Evolutionary conservation across 495 filamentous ascomycete genomes (phyloP).

Genomic region (Lasiosphaeris hirsuta): DNA sequence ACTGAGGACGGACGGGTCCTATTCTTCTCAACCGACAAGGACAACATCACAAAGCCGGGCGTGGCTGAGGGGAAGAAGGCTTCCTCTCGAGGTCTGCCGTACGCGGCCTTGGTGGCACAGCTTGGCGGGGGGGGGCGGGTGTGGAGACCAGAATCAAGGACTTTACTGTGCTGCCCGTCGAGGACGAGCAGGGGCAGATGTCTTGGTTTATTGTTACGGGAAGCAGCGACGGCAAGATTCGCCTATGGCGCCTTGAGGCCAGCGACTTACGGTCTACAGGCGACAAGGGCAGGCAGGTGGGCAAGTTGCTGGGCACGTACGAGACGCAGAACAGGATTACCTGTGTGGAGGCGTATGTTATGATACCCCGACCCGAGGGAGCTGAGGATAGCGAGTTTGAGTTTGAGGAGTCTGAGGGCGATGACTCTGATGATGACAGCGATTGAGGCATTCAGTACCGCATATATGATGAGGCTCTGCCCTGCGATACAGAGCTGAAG

Average conservation of each 20-base stretch:
- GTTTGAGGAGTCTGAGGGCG: slow-evolving; percentile 39
- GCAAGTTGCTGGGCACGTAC: slow-evolving; percentile 70
- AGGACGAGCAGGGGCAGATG: slow-evolving; percentile 36
- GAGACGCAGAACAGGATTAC: slow-evolving; percentile 88
- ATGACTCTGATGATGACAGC: slow-evolving; percentile 41
- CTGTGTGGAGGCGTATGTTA: slow-evolving; percentile 80
- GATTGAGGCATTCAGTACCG: slow-evolving; percentile 21
- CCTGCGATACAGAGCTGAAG: too few species aligned
- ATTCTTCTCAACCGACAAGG: slow-evolving; percentile 68
- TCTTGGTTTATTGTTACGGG: slow-evolving; percentile 64
- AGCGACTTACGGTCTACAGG: slow-evolving; percentile 37
- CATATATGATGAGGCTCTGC: too few species aligned
- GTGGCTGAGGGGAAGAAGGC: slow-evolving; percentile 18
- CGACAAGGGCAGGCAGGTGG: slow-evolving; percentile 54
- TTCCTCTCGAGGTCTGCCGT: slow-evolving; percentile 30
- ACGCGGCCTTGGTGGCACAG: slow-evolving; percentile 62
- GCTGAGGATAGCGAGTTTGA: slow-evolving; percentile 49
- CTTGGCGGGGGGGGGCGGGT: slow-evolving; percentile 69
- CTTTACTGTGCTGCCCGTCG: slow-evolving; percentile 61
- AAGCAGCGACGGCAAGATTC: slow-evolving; percentile 77
- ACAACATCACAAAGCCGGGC: slow-evolving; percentile 27
- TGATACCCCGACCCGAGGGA: slow-evolving; percentile 59
- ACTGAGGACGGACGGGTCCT: slow-evolving; percentile 89
- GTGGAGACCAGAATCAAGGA: slow-evolving; percentile 80
- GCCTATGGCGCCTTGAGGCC: slow-evolving; percentile 63